Evolutionary conservation across 176 grass and related monocot species (phyloP), one percentile per base, ranked within the genome.

Genomic region (Raddia distichophylla): DNA sequence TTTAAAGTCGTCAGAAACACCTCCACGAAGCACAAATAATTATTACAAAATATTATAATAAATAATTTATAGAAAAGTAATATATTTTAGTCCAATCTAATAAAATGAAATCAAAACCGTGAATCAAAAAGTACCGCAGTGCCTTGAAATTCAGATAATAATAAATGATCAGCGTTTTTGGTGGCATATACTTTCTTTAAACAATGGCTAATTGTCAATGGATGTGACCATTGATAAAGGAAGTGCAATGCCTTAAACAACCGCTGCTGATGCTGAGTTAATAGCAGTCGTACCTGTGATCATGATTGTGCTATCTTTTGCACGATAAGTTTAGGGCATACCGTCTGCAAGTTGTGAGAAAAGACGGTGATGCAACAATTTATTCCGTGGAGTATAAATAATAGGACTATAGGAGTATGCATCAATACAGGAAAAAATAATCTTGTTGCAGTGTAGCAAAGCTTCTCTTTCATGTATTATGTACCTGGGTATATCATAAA

Each of bases 241-340:
- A 60, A 74, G 60, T 67, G 68, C 59, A 73, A 48, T 72, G 67
- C 10, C 13, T 73, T 83, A 75, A 71, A 33, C 0, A 4, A 10
- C 60, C 18, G 50, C 81, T 5, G 14, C 11, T 43, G 52, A 10
- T 10, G 18, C 16, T 32, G 44, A 12, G 42, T 67, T 78, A 88
- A 78, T 60, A 32, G 42, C 42, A 49, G 51, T 78, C 73, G 54
- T 83, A 64, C 4, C 75, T 58, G 65, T 5, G 65, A 78, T 78
- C 57, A 83, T 78, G 86, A 72, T 54, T n/a, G 5, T 82, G 73
- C 61, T 74, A 75, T 63, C 71, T 75, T 54, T 34, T 52, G 11
- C 37, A 40, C 18, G 18, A 67, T 45, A 66, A 55, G 13, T 53
- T 47, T 8, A 8, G 2, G 1, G 3, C 3, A 57, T 57, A 9